Evolutionary conservation across 495 filamentous ascomycete species (phyloP), one percentile per base, ranked within the genome.

Genomic region (Xylaria cubensis): DNA sequence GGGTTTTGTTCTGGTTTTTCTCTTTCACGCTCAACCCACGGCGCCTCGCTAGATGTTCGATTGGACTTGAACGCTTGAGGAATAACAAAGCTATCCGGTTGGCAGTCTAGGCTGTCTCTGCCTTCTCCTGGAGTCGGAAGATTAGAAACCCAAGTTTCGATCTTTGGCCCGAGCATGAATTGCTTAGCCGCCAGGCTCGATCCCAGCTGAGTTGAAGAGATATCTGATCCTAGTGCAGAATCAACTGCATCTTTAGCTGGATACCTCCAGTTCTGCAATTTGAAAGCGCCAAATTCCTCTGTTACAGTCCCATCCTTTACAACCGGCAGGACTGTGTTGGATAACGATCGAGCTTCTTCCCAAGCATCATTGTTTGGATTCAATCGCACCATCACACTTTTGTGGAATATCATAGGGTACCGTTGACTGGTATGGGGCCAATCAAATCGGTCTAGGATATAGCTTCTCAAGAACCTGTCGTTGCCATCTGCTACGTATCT

Each of bases 401-500:
- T 55, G 17, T 69, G 29, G 34, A 75, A 75, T 12, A 79, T 53
- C 6, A 12, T 62, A 13, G 63, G 51, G 29, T 79, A 79, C 19
- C 63, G 62, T 15, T 17, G 12, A 1, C 29, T 5, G 9, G 63
- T 24, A 24, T 48, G 19, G 3, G 51, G 62, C 70, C 70, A 66
- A 13, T 59, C 50, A n/a, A 72, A 72, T 19, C 76, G 71, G n/a
- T 79, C 76, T 1, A 77, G 34, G 63, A 74, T 74, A 46, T 74
- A 78, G 7, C 68, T 73, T 10, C 17, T 72, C 3, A 75, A 53
- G 10, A 50, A 39, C 1, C 34, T 10, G 10, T 39, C 61, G 4
- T n/a, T 19, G 0, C 67, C 74, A 13, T 79, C 75, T 12, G 69
- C 66, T 58, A 83, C 75, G 26, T 81, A 78, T 34, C 75, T 76